Evolutionary conservation across 2,329 filamentous ascomycete species (phyloP).

Genomic region (Cladosporium sp.): DNA sequence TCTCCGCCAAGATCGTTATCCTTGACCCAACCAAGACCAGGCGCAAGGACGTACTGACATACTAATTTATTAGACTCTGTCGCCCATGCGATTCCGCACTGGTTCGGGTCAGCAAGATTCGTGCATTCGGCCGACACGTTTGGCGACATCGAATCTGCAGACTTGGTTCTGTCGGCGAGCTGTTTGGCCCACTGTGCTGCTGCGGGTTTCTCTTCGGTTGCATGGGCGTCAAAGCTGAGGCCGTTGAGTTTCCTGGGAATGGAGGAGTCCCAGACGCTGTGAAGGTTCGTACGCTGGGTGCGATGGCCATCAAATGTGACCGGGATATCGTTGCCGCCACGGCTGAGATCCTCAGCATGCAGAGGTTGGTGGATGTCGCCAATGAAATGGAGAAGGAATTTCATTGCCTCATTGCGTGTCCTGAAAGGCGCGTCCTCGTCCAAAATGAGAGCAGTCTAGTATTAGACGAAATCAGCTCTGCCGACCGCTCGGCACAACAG

Average conservation of each 20-base stretch:
- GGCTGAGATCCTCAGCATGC: conserved; percentile 46
- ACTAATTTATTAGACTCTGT: conserved; percentile 4
- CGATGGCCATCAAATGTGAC: conserved; percentile 38
- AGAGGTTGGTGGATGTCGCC: conserved; percentile 64
- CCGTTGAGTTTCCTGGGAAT: conserved; percentile 4
- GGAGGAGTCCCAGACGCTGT: conserved; percentile 35
- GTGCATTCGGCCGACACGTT: not conserved
- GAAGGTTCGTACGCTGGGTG: conserved; percentile 37
- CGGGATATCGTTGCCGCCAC: conserved; percentile 43
- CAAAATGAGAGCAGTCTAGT: conserved; percentile 42
- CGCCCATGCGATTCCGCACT: conserved; percentile 6
- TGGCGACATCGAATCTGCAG: not conserved
- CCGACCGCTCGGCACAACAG: not conserved
- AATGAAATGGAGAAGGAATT: conserved; percentile 54
- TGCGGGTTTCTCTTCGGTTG: conserved; percentile 7
- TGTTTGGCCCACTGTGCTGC: not conserved
- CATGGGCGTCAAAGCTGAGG: conserved; percentile 1
- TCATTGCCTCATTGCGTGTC: conserved; percentile 39
- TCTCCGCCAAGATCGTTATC: conserved; percentile 32
- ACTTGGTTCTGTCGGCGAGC: not conserved
- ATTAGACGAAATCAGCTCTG: conserved; percentile 22
- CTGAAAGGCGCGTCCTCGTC: conserved; percentile 23
- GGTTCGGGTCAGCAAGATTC: not conserved
- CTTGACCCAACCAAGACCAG: conserved; percentile 6
- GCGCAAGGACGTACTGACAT: conserved; percentile 2